Evolutionary conservation across 106 monocot species (phyloP).

Genomic region (Dendrobium nobile): DNA sequence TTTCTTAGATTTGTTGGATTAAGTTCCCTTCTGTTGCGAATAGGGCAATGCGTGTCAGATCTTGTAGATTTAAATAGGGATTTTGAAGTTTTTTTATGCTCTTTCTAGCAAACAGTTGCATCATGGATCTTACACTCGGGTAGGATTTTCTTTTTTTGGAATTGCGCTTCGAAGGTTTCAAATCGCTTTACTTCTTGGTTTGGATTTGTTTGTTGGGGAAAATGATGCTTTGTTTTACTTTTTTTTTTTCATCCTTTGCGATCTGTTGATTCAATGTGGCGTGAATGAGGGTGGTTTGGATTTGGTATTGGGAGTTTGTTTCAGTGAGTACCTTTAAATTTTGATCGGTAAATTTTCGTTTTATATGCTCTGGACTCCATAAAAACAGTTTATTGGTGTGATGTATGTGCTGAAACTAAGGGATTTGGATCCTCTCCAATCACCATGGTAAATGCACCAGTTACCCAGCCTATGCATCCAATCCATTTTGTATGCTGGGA

Average conservation of each 20-base stretch:
- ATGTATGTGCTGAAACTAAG: background rate
- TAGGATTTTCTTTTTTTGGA: background rate
- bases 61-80: background rate
- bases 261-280: background rate
- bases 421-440: background rate
- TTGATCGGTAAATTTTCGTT: background rate
- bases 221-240: background rate
- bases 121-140: background rate
- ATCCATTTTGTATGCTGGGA: background rate
- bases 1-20: background rate
- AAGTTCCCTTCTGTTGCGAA: background rate
- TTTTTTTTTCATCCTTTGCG: background rate
- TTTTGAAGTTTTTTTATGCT: background rate
- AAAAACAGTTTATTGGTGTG: background rate
- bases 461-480: background rate
- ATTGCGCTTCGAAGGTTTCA: background rate
- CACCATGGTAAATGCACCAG: background rate
- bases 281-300: background rate
- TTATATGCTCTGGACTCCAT: background rate
- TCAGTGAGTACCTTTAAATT: background rate
- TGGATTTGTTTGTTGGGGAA: background rate
- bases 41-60: constrained; percentile 5
- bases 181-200: background rate
- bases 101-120: background rate
- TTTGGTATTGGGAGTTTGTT: background rate